phyloP scores from a whole-genome alignment of 306 rosid species.

The Quillaja saponaria region DNA sequence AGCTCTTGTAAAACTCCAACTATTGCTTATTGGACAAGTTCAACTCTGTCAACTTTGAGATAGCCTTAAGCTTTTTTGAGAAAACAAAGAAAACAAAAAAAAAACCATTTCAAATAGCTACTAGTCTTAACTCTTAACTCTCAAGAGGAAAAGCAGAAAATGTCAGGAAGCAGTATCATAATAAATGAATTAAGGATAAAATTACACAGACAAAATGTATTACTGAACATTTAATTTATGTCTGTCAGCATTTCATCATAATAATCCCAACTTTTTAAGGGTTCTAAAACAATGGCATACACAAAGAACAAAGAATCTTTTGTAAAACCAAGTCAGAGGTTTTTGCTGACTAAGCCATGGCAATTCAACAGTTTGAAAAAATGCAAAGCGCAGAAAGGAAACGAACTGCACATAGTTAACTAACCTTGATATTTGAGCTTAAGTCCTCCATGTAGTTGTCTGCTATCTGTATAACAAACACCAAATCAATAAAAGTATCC shows the following conservation, averaged over 20 bases:
- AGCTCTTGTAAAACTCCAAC: too few species aligned
- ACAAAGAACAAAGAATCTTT: neutral
- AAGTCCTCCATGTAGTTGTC: conserved; percentile 60
- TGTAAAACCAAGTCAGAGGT: neutral
- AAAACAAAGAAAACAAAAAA: too few species aligned
- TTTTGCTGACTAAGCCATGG: conserved; percentile 1
- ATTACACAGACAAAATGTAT: too few species aligned
- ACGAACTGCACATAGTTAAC: conserved; percentile 9
- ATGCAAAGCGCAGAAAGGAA: conserved; percentile 12
- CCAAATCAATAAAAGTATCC: conserved; percentile 23
- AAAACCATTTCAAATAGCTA: too few species aligned
- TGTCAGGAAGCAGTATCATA: too few species aligned
- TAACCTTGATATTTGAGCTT: conserved; percentile 74
- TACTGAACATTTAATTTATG: too few species aligned
- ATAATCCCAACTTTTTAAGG: neutral
- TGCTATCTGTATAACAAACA: conserved; percentile 48
- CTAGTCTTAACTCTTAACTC: too few species aligned
- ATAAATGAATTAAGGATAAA: too few species aligned
- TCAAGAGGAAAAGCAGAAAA: too few species aligned
- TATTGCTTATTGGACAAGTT: too few species aligned
- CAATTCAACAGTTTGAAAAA: neutral
- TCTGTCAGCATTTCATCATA: neutral
- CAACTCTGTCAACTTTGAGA: too few species aligned
- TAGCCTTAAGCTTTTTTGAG: too few species aligned
- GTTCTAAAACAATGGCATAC: neutral